Percentiles rank a stretch among this genome's conserved stretches.
Conservation (phyloP, 495 filamentous ascomycete species). For the Daldinia caldariorum region DNA sequence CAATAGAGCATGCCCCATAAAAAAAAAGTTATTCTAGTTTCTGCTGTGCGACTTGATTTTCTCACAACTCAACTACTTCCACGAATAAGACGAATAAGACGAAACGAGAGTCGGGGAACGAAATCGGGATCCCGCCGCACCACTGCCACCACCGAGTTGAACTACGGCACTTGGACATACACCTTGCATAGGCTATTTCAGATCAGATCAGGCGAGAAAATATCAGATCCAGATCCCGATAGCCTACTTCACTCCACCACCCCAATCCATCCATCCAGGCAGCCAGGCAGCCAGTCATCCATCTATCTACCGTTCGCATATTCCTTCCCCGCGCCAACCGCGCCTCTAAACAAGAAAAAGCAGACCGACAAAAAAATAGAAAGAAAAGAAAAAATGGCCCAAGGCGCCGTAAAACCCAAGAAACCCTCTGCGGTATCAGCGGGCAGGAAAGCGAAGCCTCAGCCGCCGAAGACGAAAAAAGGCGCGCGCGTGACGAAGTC, state of each 20-base stretch:
- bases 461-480: conserved; percentile 49
- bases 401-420: conserved; percentile 54
- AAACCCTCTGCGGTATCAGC: conserved; percentile 42
- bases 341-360: not conserved
- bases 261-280: not conserved
- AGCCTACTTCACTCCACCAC: not conserved
- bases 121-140: conserved; percentile 3
- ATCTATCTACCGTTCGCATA: not conserved
- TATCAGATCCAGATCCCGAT: not conserved
- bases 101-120: not conserved
- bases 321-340: not conserved
- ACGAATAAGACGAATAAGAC: not conserved
- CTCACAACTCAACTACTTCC: not conserved
- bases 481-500: conserved; percentile 50
- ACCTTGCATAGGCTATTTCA: not conserved
- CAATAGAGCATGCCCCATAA: conserved; percentile 5
- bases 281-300: too few species aligned
- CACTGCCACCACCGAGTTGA: conserved; percentile 24
- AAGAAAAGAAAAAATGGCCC: conserved; percentile 51
- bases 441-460: conserved; percentile 48
- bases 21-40: conserved; percentile 8
- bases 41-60: conserved; percentile 28
- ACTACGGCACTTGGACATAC: not conserved
- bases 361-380: not conserved
- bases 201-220: not conserved